These are phyloP conservation scores for Schizochytrium sp. DNA, from an alignment of 108 stramenopile genomes.

Conservation along the genomic window DNA sequence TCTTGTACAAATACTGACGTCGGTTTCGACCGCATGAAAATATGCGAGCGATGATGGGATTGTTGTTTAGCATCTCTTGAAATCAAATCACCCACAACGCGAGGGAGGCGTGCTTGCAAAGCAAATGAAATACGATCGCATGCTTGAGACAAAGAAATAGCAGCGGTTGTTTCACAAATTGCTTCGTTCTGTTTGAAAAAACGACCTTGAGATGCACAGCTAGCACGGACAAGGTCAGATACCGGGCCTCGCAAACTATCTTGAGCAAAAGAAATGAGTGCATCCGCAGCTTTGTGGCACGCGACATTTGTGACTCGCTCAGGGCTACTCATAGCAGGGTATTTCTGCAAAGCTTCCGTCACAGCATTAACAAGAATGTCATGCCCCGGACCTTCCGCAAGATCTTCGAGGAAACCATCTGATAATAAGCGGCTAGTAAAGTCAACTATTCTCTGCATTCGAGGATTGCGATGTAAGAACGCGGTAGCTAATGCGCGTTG, in stretches of 20 bases:
- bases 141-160: background rate
- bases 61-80: background rate
- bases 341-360: background rate
- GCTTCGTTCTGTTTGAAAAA: background rate
- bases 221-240: background rate
- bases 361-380: background rate
- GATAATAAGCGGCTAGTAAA: background rate
- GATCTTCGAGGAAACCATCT: background rate
- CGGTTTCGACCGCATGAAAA: background rate
- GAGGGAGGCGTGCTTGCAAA: background rate
- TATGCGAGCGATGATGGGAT: background rate
- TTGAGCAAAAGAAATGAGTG: background rate
- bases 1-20: background rate
- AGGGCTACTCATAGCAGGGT: background rate
- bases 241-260: background rate
- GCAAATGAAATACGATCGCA: slow-evolving; percentile 1
- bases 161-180: background rate
- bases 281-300: slow-evolving; percentile 3
- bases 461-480: slow-evolving; percentile 3
- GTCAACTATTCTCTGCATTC: slow-evolving; percentile 4
- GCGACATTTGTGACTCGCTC: background rate
- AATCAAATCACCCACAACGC: background rate
- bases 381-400: background rate
- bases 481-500: slow-evolving; percentile 8
- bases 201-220: background rate